A percentile compares a stretch with the other conserved stretches of the same genome.
phyloP scores from a whole-genome alignment of 768 basidiomycete genomes.

The Mycena capillaripes region DNA sequence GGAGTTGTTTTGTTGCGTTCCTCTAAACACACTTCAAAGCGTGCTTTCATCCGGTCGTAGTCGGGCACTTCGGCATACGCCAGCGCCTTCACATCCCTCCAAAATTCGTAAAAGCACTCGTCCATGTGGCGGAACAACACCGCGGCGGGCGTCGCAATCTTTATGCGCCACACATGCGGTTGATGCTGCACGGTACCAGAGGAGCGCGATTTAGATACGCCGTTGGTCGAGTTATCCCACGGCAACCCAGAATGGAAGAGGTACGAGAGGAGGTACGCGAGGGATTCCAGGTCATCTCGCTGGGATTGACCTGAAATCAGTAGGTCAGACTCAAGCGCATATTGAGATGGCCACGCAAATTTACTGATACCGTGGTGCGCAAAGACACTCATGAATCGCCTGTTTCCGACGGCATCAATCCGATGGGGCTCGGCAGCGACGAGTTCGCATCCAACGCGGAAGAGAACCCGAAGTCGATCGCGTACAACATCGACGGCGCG shows the following conservation, averaged over 20 bases:
- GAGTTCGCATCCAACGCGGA: slow-evolving; percentile 29
- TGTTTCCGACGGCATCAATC: slow-evolving; percentile 44
- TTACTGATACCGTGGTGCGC: slow-evolving; percentile 50
- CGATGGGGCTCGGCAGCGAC: slow-evolving; percentile 37
- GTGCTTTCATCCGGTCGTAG: slow-evolving; percentile 41
- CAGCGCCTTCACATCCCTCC: slow-evolving; percentile 46
- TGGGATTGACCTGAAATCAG: slow-evolving; percentile 46
- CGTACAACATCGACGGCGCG: slow-evolving; percentile 30
- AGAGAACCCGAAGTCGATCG: slow-evolving; percentile 49
- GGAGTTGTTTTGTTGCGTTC: not conserved
- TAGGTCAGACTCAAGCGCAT: not conserved
- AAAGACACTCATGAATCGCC: slow-evolving; percentile 47
- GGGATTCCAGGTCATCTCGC: slow-evolving; percentile 53
- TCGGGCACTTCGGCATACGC: slow-evolving; percentile 48
- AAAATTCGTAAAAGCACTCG: slow-evolving; percentile 44
- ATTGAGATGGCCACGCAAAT: not conserved
- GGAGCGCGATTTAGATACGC: not conserved
- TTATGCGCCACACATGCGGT: slow-evolving; percentile 46
- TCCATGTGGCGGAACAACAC: slow-evolving; percentile 47
- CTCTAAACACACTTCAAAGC: slow-evolving; percentile 42
- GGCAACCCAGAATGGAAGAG: slow-evolving; percentile 48
- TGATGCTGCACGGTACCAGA: not conserved
- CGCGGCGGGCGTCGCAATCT: slow-evolving; percentile 44
- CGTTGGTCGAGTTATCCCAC: slow-evolving; percentile 40
- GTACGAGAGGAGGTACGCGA: slow-evolving; percentile 52